Conservation (phyloP, 2,329 filamentous ascomycete genomes). For the Monosporascus sp. region DNA sequence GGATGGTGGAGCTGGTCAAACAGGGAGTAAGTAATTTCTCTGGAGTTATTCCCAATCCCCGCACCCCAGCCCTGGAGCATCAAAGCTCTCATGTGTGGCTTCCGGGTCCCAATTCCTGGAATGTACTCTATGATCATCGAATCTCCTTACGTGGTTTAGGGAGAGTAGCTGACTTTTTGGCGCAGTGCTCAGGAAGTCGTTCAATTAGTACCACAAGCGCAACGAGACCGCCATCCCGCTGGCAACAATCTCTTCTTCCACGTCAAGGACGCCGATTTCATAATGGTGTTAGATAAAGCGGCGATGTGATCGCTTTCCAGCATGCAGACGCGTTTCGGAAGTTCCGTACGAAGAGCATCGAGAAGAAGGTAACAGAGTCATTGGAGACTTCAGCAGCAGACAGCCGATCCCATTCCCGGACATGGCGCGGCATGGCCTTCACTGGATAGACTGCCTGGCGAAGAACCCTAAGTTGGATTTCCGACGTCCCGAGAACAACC, state of each 20-base stretch:
- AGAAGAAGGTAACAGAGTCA: background rate
- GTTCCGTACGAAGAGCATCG: background rate
- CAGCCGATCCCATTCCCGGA: slow-evolving; percentile 6
- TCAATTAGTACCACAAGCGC: background rate
- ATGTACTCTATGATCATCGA: too few relatives aligned
- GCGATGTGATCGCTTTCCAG: slow-evolving; percentile 1
- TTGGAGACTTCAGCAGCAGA: slow-evolving; percentile 4
- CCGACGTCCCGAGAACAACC: background rate
- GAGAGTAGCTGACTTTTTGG: too few relatives aligned
- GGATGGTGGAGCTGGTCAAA: background rate
- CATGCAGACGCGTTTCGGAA: background rate
- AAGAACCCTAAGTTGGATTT: slow-evolving; percentile 5
- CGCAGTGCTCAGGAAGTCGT: background rate
- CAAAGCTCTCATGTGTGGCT: too few relatives aligned
- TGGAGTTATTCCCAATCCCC: too few relatives aligned
- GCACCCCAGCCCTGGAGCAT: too few relatives aligned
- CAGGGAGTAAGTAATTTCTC: background rate
- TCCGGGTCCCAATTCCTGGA: too few relatives aligned
- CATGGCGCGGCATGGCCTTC: slow-evolving; percentile 3
- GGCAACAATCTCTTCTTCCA: background rate
- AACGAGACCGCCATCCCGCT: background rate
- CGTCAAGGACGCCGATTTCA: background rate
- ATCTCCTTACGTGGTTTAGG: too few relatives aligned
- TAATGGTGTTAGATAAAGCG: background rate
- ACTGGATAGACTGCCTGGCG: slow-evolving; percentile 4